Conservation (phyloP, 1,284 basidiomycete species). For the Irpex sp. region DNA sequence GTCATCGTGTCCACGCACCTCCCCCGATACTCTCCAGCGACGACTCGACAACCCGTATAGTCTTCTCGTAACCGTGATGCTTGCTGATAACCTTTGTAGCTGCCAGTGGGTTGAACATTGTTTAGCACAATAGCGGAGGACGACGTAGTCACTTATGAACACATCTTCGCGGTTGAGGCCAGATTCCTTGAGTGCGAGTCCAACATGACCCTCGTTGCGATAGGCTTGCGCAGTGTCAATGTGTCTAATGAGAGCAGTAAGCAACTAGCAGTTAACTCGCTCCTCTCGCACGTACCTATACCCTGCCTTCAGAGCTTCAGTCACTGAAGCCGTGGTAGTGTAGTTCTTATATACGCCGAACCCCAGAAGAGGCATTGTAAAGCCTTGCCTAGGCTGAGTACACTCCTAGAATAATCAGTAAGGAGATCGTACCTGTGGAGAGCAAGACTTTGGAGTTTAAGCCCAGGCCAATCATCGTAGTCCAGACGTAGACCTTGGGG, state of each 20-base stretch:
- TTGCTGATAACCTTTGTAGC: constrained; percentile 14
- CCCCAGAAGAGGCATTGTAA: constrained; percentile 71
- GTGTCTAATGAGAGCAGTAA: constrained; percentile 45
- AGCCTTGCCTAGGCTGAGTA: constrained; percentile 32
- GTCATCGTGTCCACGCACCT: constrained; percentile 7
- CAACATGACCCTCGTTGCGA: constrained; percentile 66
- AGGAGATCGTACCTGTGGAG: neutral
- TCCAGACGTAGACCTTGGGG: neutral
- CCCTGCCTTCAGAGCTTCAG: constrained; percentile 69
- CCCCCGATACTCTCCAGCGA: constrained; percentile 20
- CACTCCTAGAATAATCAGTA: neutral
- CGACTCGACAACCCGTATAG: constrained; percentile 18
- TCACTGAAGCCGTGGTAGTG: constrained; percentile 52
- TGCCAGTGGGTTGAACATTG: neutral
- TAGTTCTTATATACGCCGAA: constrained; percentile 81
- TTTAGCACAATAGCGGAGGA: neutral
- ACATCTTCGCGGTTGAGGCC: constrained; percentile 51
- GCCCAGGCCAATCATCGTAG: neutral
- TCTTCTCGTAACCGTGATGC: constrained; percentile 22
- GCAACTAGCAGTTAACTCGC: too few species aligned
- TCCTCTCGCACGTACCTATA: constrained; percentile 50
- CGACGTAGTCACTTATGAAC: constrained; percentile 57
- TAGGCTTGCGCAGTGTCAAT: constrained; percentile 75
- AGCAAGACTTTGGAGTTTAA: neutral
- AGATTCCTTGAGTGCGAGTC: constrained; percentile 53